Evolutionary conservation across 129 eudicot genomes (phyloP), one percentile per base, ranked within the genome.

Genomic region (Chrysanthemum makinoi): DNA sequence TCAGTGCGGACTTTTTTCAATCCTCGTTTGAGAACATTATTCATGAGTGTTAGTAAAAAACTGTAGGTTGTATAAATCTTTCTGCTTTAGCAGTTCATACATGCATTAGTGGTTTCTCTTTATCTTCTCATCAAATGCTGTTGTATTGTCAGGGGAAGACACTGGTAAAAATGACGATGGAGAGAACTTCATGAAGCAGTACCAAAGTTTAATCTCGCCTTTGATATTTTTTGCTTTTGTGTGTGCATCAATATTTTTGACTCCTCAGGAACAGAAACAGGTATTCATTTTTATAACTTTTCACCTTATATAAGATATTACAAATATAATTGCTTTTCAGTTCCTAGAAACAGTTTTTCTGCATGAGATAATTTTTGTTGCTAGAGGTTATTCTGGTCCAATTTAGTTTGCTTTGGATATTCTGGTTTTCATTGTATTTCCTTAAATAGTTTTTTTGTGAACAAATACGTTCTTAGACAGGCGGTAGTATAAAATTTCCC

Each of bases 211-310:
- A 59, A 7, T 78, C 69, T 49, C 83, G 44, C 77, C 84, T 33
- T 75, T 78, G 59, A 22, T 87, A 74, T 82, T 82, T 71, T 56
- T 85, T 53, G 79, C 65, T 47, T 85, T 80, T 80, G 85, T 78
- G 53, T 73, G 83, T 35, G 20, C 85, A 78, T 80, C 83, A 74
- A 84, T 76, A 49, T 65, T 80, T 48, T 47, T 26, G 67, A 72
- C 57, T 72, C 81, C 85, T 66, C 75, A 64, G 58, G 83, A 85
- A 39, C 83, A 83, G 58, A 80, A 83, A 59, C 83, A 88, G 91
- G 95, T 88, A 55, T 56, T 30, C 12, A 10, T 53, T 53, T 30
- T 33, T 53, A 33, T 44, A 46, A 24, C 13, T 55, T 17, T 73
- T 48, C 30, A 46, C 24, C 22, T 11, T 44, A 43, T 47, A 47